Evolutionary conservation across 2,329 filamentous ascomycete genomes (phyloP).

Genomic region (Hypoxylon sp.): DNA sequence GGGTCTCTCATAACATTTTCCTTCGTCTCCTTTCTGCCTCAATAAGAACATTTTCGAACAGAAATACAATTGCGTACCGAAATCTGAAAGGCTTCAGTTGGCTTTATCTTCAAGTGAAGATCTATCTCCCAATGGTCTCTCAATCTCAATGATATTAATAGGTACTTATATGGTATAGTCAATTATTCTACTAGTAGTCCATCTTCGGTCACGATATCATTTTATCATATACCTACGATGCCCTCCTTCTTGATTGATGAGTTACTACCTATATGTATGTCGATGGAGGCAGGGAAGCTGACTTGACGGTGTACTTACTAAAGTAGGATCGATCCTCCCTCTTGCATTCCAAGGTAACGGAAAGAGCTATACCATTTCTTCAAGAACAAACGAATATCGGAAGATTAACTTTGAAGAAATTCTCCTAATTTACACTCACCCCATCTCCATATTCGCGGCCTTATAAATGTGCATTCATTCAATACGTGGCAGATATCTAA

Average conservation of each 20-base stretch:
- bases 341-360: not conserved
- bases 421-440: not conserved
- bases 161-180: not conserved
- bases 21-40: not conserved
- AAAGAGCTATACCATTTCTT: not conserved
- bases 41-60: not conserved
- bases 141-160: too few relatives aligned
- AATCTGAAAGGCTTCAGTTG: not conserved
- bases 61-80: not conserved
- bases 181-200: not conserved
- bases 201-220: not conserved
- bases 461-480: not conserved
- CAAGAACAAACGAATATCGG: not conserved
- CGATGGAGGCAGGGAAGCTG: too few relatives aligned
- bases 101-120: not conserved
- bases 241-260: not conserved
- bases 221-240: not conserved
- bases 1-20: slow-evolving; percentile 3
- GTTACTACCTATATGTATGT: too few relatives aligned
- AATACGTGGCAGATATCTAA: slow-evolving; percentile 5
- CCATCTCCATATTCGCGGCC: not conserved
- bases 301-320: not conserved
- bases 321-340: not conserved
- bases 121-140: not conserved
- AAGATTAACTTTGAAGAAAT: not conserved